A percentile compares a stretch with the other conserved stretches of the same genome.
Conservation (phyloP, 805 yeast genomes). For the Candida khao-thaluensis region DNA sequence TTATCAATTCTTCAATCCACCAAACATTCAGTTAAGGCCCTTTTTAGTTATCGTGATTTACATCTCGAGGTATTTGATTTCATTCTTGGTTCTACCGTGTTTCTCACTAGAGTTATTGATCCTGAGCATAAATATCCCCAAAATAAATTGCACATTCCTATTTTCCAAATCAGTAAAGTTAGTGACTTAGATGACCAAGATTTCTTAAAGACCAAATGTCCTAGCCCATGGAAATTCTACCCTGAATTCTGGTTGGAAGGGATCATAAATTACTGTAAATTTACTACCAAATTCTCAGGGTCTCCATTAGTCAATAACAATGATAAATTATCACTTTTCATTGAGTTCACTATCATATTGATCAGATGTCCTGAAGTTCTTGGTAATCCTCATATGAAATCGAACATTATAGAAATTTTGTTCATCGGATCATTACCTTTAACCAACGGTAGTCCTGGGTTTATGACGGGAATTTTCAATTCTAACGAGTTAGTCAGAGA, state of each 20-base stretch:
- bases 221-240: slow-evolving; percentile 72
- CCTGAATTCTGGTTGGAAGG: slow-evolving; percentile 91
- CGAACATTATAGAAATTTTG: slow-evolving; percentile 75
- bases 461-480: slow-evolving; percentile 64
- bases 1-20: slow-evolving; percentile 38
- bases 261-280: slow-evolving; percentile 66
- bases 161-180: slow-evolving; percentile 56
- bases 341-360: slow-evolving; percentile 71
- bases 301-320: slow-evolving; percentile 57
- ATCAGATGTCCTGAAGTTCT: slow-evolving; percentile 82
- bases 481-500: slow-evolving; percentile 59
- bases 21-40: slow-evolving; percentile 60
- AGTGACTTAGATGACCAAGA: slow-evolving; percentile 77
- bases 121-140: slow-evolving; percentile 66
- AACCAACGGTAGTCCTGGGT: slow-evolving; percentile 64
- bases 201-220: slow-evolving; percentile 61
- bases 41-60: slow-evolving; percentile 54
- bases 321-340: slow-evolving; percentile 53
- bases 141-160: slow-evolving; percentile 48
- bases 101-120: slow-evolving; percentile 69
- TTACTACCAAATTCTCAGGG: slow-evolving; percentile 53
- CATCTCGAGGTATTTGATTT: slow-evolving; percentile 75
- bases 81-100: slow-evolving; percentile 71
- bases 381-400: slow-evolving; percentile 91
- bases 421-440: slow-evolving; percentile 69